Percentiles rank a stretch among this genome's conserved stretches.
Conservation (phyloP, 192 early-diverging fungal genomes). For the Coemansia biformis region DNA sequence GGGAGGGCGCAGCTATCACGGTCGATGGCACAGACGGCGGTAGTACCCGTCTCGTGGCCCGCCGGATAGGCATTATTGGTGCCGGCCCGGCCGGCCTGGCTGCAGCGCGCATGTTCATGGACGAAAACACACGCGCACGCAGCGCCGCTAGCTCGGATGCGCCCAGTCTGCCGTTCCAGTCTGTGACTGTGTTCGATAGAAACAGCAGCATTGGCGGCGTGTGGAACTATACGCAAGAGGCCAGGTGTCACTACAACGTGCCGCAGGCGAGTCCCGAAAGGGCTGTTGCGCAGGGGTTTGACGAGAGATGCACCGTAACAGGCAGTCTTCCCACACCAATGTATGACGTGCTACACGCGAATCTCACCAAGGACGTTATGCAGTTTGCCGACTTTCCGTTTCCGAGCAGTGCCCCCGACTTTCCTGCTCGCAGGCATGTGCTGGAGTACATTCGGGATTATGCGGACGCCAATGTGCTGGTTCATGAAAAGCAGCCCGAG, state of each 20-base stretch:
- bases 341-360: slow-evolving; percentile 50
- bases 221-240: slow-evolving; percentile 52
- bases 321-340: slow-evolving; percentile 30
- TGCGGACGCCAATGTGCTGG: slow-evolving; percentile 12
- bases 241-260: slow-evolving; percentile 22
- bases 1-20: too few species aligned
- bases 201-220: slow-evolving; percentile 48
- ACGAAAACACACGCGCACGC: slow-evolving; percentile 1
- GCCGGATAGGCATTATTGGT: slow-evolving; percentile 25
- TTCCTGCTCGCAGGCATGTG: slow-evolving; percentile 41
- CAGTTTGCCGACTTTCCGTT: slow-evolving; percentile 46
- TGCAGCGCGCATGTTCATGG: slow-evolving; percentile 19
- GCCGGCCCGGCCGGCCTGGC: slow-evolving; percentile 34
- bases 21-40: neutral
- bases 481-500: too few species aligned
- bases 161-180: neutral
- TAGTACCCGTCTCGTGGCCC: slow-evolving; percentile 4
- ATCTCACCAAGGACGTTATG: slow-evolving; percentile 55
- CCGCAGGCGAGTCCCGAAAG: slow-evolving; percentile 11
- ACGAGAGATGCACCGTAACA: slow-evolving; percentile 15
- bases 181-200: slow-evolving; percentile 50
- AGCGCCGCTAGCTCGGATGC: too few species aligned
- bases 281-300: slow-evolving; percentile 1
- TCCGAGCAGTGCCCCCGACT: slow-evolving; percentile 22
- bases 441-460: slow-evolving; percentile 37